Evolutionary conservation across 2,329 filamentous ascomycete genomes (phyloP).

Genomic region (Aspergillus tamarii): DNA sequence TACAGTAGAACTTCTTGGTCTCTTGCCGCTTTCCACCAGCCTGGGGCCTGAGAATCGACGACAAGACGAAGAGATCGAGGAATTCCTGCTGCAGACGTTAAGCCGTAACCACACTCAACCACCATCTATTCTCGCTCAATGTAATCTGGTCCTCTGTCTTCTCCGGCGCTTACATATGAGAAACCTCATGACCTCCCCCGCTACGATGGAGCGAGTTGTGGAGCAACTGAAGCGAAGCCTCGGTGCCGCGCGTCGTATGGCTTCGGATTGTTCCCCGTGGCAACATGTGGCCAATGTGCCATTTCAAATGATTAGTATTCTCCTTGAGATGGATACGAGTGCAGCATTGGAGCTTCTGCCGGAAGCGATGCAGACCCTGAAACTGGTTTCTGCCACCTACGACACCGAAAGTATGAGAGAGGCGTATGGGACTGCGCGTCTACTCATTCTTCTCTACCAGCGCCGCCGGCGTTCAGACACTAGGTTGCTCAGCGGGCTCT

Average conservation of each 20-base stretch:
- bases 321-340: conserved; percentile 58
- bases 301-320: conserved; percentile 59
- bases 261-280: conserved; percentile 53
- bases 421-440: conserved; percentile 55
- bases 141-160: conserved; percentile 58
- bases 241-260: conserved; percentile 49
- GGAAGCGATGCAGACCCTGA: conserved; percentile 54
- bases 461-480: conserved; percentile 46
- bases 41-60: conserved; percentile 54
- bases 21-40: conserved; percentile 55
- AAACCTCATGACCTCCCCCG: conserved; percentile 47
- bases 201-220: conserved; percentile 50
- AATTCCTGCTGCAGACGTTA: conserved; percentile 44
- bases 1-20: conserved; percentile 54
- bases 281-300: conserved; percentile 63
- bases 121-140: conserved; percentile 54
- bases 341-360: conserved; percentile 52
- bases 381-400: conserved; percentile 46
- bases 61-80: conserved; percentile 46
- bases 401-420: conserved; percentile 53
- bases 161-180: conserved; percentile 56
- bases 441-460: conserved; percentile 57
- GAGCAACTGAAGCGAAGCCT: conserved; percentile 48
- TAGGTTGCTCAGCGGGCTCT: conserved; percentile 24
- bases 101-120: conserved; percentile 44